Percentiles rank a stretch among this genome's conserved stretches.
These are phyloP conservation scores for Zasmidium angulare DNA, from an alignment of 2,329 filamentous ascomycete species.

Conservation along the genomic window DNA sequence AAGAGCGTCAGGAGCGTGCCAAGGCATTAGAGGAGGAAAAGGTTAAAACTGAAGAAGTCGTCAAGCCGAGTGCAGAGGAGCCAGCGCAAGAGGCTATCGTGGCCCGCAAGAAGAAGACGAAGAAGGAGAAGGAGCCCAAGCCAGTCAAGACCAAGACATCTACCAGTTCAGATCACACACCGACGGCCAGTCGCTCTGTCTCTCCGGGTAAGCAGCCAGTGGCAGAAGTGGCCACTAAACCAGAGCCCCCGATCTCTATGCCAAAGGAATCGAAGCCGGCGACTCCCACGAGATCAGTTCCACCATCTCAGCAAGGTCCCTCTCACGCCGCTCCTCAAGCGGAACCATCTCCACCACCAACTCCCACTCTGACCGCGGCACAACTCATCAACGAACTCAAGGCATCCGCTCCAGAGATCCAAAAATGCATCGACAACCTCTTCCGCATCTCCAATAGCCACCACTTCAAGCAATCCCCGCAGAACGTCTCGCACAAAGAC, in stretches of 20 bases:
- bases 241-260: conserved; percentile 6
- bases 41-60: conserved; percentile 51
- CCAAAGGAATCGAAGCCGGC: conserved; percentile 15
- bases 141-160: conserved; percentile 25
- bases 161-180: conserved; percentile 28
- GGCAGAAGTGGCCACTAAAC: neutral
- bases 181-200: conserved; percentile 31
- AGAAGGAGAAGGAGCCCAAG: conserved; percentile 54
- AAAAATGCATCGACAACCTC: conserved; percentile 35
- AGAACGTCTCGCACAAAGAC: conserved; percentile 30
- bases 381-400: conserved; percentile 35
- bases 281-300: conserved; percentile 20
- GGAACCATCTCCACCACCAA: conserved; percentile 33
- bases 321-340: conserved; percentile 26
- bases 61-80: conserved; percentile 46
- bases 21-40: conserved; percentile 50
- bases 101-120: conserved; percentile 81
- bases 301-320: conserved; percentile 13
- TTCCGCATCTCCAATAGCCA: conserved; percentile 32
- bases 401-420: conserved; percentile 30
- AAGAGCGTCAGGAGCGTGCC: conserved; percentile 52
- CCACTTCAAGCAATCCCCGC: conserved; percentile 30
- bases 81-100: conserved; percentile 67
- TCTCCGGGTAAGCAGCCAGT: conserved; percentile 23
- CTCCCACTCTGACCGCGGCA: conserved; percentile 34